These are phyloP conservation scores for Solanum sparsipilum DNA, from an alignment of 257 asterid species.

Conservation along the genomic window DNA sequence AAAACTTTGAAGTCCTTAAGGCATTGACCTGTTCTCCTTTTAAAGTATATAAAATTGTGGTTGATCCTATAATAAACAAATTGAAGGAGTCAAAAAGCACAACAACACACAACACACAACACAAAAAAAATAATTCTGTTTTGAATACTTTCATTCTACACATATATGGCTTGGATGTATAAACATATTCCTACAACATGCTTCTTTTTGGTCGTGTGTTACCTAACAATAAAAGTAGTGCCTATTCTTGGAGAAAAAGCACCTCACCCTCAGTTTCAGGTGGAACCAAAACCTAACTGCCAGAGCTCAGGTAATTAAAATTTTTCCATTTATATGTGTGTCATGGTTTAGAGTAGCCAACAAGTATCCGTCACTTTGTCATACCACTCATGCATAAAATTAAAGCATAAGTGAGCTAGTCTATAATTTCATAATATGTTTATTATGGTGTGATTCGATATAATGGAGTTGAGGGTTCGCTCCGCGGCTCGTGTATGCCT, in stretches of 20 bases:
- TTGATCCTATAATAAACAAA: neutral
- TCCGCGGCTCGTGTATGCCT: neutral
- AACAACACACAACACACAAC: neutral
- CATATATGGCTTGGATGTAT: neutral
- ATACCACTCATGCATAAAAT: no score
- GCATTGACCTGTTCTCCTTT: neutral
- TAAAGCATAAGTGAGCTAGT: neutral
- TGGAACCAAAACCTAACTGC: neutral
- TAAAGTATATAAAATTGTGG: neutral
- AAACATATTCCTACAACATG: neutral
- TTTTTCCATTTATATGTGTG: neutral
- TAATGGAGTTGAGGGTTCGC: neutral
- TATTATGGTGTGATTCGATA: no score
- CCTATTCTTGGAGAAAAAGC: neutral
- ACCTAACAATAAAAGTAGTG: neutral
- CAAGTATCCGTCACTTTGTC: no score
- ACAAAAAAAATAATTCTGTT: neutral
- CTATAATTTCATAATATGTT: neutral
- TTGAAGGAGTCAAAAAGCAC: neutral
- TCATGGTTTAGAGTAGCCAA: neutral
- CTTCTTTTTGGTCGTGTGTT: neutral
- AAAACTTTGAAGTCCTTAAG: neutral
- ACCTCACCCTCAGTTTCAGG: neutral
- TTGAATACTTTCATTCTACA: neutral
- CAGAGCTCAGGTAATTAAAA: neutral